Evolutionary conservation across 2,329 filamentous ascomycete species (phyloP), one percentile per base, ranked within the genome.

Genomic region (Aspergillus glaucus): DNA sequence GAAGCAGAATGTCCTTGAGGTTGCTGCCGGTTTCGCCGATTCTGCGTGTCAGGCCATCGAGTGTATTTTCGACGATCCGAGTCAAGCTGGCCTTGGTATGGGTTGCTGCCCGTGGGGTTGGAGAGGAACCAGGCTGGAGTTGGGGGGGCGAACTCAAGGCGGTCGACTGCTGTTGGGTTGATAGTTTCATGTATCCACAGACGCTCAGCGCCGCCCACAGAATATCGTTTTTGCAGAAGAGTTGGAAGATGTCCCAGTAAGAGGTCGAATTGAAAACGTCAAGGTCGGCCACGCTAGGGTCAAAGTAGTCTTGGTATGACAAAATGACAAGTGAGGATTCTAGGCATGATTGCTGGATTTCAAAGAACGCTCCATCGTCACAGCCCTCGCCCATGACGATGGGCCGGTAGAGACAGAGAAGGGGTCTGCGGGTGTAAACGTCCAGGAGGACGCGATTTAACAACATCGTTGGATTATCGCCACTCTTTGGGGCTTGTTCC

Each of bases 241-340:
- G 45, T 24, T 62, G 58, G 51, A 66, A 68, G 9, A 63, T 54
- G 30, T 63, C 57, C 55, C 56, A 62, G 28, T 55, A 61, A 10
- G 47, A 48, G 24, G 52, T 53, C 1, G 57, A 54, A 5, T 58
- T 51, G 14, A 53, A 52, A 0, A 60, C 44, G 32, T 65, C 56
- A 10, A 62, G 48, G n/a, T 62, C 62, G 1, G 57, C 55, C 28
- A 60, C 57, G 6, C 50, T 55, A 1, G 63, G 63, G 46, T 67
- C 64, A 30, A 68, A 67, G 12, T 60, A 50, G 24, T 67, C 62
- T 46, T 66, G 64, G 17, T 60, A 64, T 19, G 59, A 61, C 2
- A 60, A 40, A 15, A 64, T 46, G 37, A 59, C 55, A 2, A 63
- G 48, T 8, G 58, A 62, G 4, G 57, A 60, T 21, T 65, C 61